These are phyloP conservation scores for Jaenimonas drosophilae DNA, from an alignment of 208 protist species.

Conservation along the genomic window DNA sequence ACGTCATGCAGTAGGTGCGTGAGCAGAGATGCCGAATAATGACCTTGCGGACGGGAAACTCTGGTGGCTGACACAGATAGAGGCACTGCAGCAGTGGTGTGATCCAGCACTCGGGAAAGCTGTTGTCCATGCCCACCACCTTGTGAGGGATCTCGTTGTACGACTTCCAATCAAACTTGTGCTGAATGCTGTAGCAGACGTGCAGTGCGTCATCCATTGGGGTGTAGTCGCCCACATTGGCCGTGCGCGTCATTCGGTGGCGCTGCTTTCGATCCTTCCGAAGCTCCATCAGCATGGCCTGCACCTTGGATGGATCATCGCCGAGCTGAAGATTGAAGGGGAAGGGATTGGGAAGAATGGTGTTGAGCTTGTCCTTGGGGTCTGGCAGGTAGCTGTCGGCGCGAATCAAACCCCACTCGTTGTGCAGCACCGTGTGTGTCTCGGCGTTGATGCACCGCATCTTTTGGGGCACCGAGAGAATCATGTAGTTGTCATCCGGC, in stretches of 20 bases:
- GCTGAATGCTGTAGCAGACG: slow-evolving; percentile 76
- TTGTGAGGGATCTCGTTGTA: slow-evolving; percentile 77
- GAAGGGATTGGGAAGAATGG: slow-evolving; percentile 76
- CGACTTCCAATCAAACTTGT: slow-evolving; percentile 68
- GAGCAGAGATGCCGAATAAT: slow-evolving; percentile 74
- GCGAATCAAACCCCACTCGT: slow-evolving; percentile 63
- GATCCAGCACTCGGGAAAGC: slow-evolving; percentile 85
- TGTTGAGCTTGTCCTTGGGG: slow-evolving; percentile 76
- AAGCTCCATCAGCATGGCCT: slow-evolving; percentile 55
- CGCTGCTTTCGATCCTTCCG: slow-evolving; percentile 75
- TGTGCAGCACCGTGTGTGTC: slow-evolving; percentile 37
- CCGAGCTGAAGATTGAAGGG: slow-evolving; percentile 78
- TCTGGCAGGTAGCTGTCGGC: slow-evolving; percentile 70
- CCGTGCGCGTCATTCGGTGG: slow-evolving; percentile 29
- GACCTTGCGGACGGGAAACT: slow-evolving; percentile 74
- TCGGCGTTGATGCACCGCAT: slow-evolving; percentile 58
- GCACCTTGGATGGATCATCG: slow-evolving; percentile 63
- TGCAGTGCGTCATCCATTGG: slow-evolving; percentile 71
- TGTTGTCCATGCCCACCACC: slow-evolving; percentile 80
- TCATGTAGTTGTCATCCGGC: slow-evolving; percentile 85
- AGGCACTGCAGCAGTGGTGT: slow-evolving; percentile 73
- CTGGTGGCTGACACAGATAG: slow-evolving; percentile 74
- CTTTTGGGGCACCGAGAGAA: slow-evolving; percentile 69
- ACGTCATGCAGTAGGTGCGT: slow-evolving; percentile 82
- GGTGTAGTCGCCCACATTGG: slow-evolving; percentile 48